Evolutionary conservation across 2,329 filamentous ascomycete species (phyloP).

Genomic region (Metarhizium album): DNA sequence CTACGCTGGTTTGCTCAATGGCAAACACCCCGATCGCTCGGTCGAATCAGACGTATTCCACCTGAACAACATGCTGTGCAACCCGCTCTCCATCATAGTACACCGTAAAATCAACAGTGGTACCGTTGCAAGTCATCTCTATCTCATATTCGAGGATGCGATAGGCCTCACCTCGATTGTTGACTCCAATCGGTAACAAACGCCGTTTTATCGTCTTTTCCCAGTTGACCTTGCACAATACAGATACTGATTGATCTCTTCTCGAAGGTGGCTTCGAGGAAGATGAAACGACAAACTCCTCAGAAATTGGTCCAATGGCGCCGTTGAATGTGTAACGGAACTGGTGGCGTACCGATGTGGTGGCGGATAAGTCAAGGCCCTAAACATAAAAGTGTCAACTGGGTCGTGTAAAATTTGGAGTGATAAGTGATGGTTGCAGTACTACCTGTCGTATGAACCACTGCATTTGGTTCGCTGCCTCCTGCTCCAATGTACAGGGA

Average conservation of each 20-base stretch:
- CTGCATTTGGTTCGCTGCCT: constrained; percentile 10
- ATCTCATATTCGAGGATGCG: not conserved
- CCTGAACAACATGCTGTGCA: not conserved
- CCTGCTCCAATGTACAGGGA: not conserved
- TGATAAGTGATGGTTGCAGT: not conserved
- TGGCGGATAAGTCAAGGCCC: not conserved
- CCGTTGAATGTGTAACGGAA: not conserved
- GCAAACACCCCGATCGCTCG: not conserved
- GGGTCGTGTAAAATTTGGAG: not conserved
- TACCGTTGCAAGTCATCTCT: not conserved
- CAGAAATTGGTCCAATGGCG: not conserved
- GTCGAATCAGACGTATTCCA: not conserved
- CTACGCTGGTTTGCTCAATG: not conserved
- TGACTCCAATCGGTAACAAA: not conserved
- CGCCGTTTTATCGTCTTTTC: not conserved
- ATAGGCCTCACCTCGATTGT: not conserved
- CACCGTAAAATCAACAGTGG: not conserved
- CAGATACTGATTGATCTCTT: not conserved
- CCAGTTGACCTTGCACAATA: not conserved
- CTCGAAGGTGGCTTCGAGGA: not conserved
- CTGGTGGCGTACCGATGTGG: not conserved
- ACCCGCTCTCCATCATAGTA: not conserved
- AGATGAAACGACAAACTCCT: not conserved
- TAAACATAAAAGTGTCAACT: not conserved
- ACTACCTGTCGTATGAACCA: constrained; percentile 17